phyloP scores from a whole-genome alignment of 495 filamentous ascomycete species.

The Penicillium simplicissimum region DNA sequence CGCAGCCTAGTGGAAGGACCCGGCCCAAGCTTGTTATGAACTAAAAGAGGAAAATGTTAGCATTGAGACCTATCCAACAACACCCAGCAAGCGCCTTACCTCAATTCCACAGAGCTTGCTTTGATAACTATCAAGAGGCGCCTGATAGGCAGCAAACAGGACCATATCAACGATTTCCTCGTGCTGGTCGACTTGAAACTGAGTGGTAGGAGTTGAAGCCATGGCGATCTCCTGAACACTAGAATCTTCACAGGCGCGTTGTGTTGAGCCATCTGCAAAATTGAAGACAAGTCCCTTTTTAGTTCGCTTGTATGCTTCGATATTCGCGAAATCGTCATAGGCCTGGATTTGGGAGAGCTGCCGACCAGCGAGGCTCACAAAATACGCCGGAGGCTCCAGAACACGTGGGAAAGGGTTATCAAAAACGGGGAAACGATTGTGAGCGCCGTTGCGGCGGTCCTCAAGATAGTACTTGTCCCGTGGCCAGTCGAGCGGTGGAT shows the following conservation, averaged over 20 bases:
- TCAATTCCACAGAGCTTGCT: too few relatives aligned
- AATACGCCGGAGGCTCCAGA: not conserved
- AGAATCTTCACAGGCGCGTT: not conserved
- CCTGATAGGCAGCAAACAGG: not conserved
- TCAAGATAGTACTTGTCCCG: not conserved
- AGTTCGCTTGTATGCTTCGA: not conserved
- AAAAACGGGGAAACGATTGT: not conserved
- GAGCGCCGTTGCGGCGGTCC: not conserved
- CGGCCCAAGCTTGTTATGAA: conserved; percentile 1
- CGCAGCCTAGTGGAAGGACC: not conserved
- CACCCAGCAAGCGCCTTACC: not conserved
- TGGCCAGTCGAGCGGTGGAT: conserved; percentile 4
- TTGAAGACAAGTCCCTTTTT: not conserved
- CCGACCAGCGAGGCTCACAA: not conserved
- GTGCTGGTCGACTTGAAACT: not conserved
- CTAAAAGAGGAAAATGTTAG: not conserved
- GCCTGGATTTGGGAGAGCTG: conserved; percentile 1
- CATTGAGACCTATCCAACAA: not conserved
- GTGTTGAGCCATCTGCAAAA: not conserved
- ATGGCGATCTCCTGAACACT: not conserved
- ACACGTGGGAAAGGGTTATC: not conserved
- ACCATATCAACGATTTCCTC: not conserved
- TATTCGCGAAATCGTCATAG: not conserved
- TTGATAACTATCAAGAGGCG: not conserved
- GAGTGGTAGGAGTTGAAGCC: not conserved